These are phyloP conservation scores for Gryganskiella cystojenkinii DNA, from an alignment of 192 early-diverging fungal genomes.

Conservation along the genomic window DNA sequence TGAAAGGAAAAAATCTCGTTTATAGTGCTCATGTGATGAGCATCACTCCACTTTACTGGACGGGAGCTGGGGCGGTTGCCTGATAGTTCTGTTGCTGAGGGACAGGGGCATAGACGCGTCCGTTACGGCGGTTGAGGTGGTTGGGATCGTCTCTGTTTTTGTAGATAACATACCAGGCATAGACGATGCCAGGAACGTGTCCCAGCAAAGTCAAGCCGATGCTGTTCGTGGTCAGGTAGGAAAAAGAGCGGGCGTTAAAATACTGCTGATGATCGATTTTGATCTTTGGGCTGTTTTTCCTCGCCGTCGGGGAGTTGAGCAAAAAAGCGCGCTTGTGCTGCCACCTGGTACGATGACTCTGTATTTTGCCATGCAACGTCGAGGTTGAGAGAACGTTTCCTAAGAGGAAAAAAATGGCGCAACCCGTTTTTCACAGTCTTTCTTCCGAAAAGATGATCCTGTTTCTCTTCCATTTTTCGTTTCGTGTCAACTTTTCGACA, in stretches of 20 bases:
- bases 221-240: not conserved
- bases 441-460: not conserved
- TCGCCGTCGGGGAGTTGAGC: too few relatives aligned
- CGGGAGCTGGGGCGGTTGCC: conserved; percentile 7
- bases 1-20: too few relatives aligned
- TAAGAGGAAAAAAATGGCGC: too few relatives aligned
- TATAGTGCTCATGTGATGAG: too few relatives aligned
- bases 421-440: not conserved
- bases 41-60: too few relatives aligned
- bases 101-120: conserved; percentile 23
- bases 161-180: conserved; percentile 42
- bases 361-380: not conserved
- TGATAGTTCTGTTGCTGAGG: conserved; percentile 30
- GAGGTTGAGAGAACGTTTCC: not conserved
- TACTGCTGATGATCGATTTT: too few relatives aligned
- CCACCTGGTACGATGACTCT: too few relatives aligned
- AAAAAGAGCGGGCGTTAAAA: not conserved
- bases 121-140: conserved; percentile 1
- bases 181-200: conserved; percentile 36
- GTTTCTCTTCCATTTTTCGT: not conserved
- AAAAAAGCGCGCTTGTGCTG: too few relatives aligned
- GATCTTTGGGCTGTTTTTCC: too few relatives aligned
- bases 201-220: conserved; percentile 42
- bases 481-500: not conserved
- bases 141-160: conserved; percentile 38